phyloP scores from a whole-genome alignment of 2,329 filamentous ascomycete genomes.

The Ophiocordyceps polyrhachis-furcata region DNA sequence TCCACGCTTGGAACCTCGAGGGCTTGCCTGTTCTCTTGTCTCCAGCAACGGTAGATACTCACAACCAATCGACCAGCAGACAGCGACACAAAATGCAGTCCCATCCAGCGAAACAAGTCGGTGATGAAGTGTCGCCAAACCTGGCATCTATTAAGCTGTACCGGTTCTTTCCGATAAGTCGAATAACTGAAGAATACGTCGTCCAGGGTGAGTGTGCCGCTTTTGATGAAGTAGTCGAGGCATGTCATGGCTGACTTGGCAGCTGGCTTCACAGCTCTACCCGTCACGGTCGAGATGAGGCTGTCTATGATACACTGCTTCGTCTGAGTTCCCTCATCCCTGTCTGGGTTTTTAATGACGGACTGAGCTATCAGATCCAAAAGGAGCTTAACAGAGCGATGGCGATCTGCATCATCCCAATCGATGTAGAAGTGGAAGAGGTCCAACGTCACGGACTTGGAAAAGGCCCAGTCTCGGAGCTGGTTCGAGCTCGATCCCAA shows the following conservation, averaged over 20 bases:
- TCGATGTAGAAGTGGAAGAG: slow-evolving; percentile 46
- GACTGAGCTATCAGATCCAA: slow-evolving; percentile 37
- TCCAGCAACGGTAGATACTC: slow-evolving; percentile 31
- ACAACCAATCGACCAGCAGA: slow-evolving; percentile 43
- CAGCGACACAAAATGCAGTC: slow-evolving; percentile 36
- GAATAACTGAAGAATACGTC: slow-evolving; percentile 26
- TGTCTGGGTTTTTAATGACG: slow-evolving; percentile 28
- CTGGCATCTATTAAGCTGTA: slow-evolving; percentile 4
- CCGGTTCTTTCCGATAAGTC: slow-evolving; percentile 13
- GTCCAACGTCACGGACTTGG: slow-evolving; percentile 23
- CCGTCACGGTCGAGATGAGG: slow-evolving; percentile 39
- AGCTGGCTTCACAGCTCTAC: slow-evolving; percentile 40
- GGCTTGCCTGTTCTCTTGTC: slow-evolving; percentile 9
- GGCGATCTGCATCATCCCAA: slow-evolving; percentile 48
- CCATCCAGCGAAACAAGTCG: slow-evolving; percentile 35
- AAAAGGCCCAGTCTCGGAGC: slow-evolving; percentile 32
- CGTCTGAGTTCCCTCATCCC: slow-evolving; percentile 16
- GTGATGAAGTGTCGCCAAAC: slow-evolving; percentile 32
- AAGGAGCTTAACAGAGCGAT: slow-evolving; percentile 43
- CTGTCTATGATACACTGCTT: slow-evolving; percentile 28
- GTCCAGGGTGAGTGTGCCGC: slow-evolving; percentile 31
- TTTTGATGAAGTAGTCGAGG: slow-evolving; percentile 46
- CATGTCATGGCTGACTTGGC: slow-evolving; percentile 53
- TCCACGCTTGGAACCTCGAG: slow-evolving; percentile 15
- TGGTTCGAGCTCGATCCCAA: slow-evolving; percentile 26